These are phyloP conservation scores for Flaveria linearis DNA, from an alignment of 129 eudicot species.

Conservation along the genomic window DNA sequence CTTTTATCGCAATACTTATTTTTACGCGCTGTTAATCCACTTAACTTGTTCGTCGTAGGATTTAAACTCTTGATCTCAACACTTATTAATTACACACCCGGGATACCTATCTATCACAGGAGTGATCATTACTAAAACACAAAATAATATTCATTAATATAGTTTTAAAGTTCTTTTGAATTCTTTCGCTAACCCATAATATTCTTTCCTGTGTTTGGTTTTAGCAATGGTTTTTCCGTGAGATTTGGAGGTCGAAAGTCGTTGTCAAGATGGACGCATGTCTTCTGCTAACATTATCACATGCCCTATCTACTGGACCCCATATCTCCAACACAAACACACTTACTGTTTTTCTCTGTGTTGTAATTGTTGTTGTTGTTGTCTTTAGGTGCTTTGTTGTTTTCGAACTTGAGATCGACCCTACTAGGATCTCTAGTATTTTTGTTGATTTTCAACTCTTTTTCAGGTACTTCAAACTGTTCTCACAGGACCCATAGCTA, in stretches of 20 bases:
- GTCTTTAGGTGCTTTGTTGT: conserved; percentile 42
- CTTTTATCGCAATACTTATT: too few species aligned
- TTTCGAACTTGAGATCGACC: conserved; percentile 25
- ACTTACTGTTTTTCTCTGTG: neutral
- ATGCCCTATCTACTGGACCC: conserved; percentile 11
- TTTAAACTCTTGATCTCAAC: too few species aligned
- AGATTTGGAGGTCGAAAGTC: conserved; percentile 57
- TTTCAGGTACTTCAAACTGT: conserved; percentile 23
- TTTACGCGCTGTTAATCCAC: too few species aligned
- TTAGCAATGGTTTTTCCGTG: conserved; percentile 35
- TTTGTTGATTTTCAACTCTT: neutral
- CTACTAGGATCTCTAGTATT: conserved; percentile 1
- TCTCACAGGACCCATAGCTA: conserved; percentile 14
- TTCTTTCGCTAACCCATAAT: too few species aligned
- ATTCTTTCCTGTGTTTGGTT: conserved; percentile 9
- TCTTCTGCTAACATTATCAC: conserved; percentile 41
- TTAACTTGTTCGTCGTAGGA: too few species aligned
- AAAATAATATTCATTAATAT: too few species aligned
- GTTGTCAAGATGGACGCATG: conserved; percentile 51
- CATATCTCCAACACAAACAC: conserved; percentile 27
- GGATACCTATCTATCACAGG: too few species aligned
- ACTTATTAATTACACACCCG: too few species aligned
- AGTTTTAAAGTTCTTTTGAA: too few species aligned
- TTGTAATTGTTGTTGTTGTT: conserved; percentile 23
- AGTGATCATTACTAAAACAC: too few species aligned